A percentile compares a stretch with the other conserved stretches of the same genome.
Evolutionary conservation across 371 early-diverging fungal genomes (phyloP).

Genomic region (Mucor lusitanicus): DNA sequence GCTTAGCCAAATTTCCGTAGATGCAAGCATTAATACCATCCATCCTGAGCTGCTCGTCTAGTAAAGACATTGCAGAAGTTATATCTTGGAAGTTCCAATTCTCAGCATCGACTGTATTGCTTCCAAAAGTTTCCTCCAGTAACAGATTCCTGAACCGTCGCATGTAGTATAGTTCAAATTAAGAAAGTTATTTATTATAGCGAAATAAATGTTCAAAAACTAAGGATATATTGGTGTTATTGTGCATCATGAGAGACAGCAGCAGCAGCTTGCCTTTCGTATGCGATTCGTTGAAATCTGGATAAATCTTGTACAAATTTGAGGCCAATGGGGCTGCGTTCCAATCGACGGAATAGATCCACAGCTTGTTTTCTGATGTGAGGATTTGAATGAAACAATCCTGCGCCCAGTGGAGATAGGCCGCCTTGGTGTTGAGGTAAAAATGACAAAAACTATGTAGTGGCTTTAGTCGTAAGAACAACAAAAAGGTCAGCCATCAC

Average conservation of each 20-base stretch:
- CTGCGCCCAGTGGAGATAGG: slow-evolving; percentile 76
- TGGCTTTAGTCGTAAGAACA: background rate
- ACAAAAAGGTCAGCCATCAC: background rate
- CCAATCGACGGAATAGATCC: slow-evolving; percentile 66
- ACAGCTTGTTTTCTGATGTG: slow-evolving; percentile 65
- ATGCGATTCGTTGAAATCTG: slow-evolving; percentile 47
- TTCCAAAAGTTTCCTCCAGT: too few relatives aligned
- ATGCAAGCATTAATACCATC: too few relatives aligned
- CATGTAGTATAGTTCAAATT: background rate
- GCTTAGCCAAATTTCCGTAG: too few relatives aligned
- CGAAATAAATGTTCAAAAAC: background rate
- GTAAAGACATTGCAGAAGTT: too few relatives aligned
- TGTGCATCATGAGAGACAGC: background rate
- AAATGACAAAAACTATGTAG: slow-evolving; percentile 65
- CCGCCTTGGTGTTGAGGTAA: slow-evolving; percentile 87
- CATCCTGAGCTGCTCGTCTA: too few relatives aligned
- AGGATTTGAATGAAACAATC: slow-evolving; percentile 76
- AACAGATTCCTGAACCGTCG: too few relatives aligned
- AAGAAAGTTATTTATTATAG: background rate
- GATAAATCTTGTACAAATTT: slow-evolving; percentile 46
- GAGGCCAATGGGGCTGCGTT: slow-evolving; percentile 61
- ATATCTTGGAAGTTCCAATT: too few relatives aligned
- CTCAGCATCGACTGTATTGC: too few relatives aligned
- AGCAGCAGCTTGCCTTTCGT: slow-evolving; percentile 33
- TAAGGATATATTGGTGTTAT: background rate